Conservation (phyloP, 2,329 filamentous ascomycete genomes). For the Drechslerella dactyloides region DNA sequence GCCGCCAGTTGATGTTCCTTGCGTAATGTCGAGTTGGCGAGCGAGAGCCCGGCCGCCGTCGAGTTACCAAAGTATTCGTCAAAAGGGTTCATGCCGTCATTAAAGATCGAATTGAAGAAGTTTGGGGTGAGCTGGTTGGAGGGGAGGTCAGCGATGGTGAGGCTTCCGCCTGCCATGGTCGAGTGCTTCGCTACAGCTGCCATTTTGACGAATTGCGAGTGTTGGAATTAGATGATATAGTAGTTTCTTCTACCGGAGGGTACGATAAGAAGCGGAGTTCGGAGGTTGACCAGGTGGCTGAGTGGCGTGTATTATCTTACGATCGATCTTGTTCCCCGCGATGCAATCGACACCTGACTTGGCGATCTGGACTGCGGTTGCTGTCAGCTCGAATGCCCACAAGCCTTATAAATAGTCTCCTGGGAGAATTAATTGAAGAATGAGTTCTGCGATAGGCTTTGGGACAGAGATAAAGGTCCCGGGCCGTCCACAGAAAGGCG, state of each 20-base stretch:
- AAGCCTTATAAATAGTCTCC: not conserved
- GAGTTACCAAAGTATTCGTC: slow-evolving; percentile 46
- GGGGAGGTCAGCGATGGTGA: slow-evolving; percentile 29
- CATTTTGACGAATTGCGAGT: slow-evolving; percentile 27
- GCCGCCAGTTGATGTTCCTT: slow-evolving; percentile 24
- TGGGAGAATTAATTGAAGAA: slow-evolving; percentile 3
- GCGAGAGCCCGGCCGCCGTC: slow-evolving; percentile 13
- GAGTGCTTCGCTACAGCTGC: slow-evolving; percentile 45
- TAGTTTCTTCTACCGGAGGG: not conserved
- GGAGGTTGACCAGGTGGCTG: not conserved
- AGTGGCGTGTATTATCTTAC: too few species aligned
- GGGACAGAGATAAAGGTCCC: slow-evolving; percentile 13
- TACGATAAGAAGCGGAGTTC: not conserved
- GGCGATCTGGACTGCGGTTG: too few species aligned
- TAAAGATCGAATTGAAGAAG: slow-evolving; percentile 50
- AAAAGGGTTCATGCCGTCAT: slow-evolving; percentile 51
- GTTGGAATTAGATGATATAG: slow-evolving; percentile 11
- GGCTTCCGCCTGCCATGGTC: slow-evolving; percentile 20
- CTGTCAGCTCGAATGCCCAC: too few species aligned
- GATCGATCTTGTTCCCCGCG: too few species aligned
- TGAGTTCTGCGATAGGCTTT: not conserved
- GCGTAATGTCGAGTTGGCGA: slow-evolving; percentile 24
- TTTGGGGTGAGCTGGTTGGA: slow-evolving; percentile 48
- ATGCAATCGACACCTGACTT: too few species aligned
- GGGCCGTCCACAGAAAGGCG: slow-evolving; percentile 32